Percentiles rank a stretch among this genome's conserved stretches.
Conservation (phyloP, 2,329 filamentous ascomycete species). For the Fusarium virguliforme region DNA sequence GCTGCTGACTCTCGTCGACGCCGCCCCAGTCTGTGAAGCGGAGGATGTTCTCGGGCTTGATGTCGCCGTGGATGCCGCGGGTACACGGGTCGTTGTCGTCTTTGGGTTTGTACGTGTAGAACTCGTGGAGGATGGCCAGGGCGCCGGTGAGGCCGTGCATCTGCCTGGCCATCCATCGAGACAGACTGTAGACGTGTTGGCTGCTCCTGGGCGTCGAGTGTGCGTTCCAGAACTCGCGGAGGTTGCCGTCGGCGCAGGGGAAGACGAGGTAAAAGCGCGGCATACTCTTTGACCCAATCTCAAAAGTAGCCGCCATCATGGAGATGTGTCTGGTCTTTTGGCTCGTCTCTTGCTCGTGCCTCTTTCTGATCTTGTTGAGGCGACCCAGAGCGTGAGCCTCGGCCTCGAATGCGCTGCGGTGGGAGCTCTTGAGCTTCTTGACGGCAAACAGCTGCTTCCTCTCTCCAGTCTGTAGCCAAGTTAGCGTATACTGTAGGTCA, state of each 20-base stretch:
- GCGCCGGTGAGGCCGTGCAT: background rate
- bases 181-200: background rate
- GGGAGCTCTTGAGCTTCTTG: conserved; percentile 1
- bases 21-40: conserved; percentile 18
- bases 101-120: background rate
- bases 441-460: conserved; percentile 1
- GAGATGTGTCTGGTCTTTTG: conserved; percentile 12
- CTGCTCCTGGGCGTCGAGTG: background rate
- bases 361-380: conserved; percentile 9
- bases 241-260: conserved; percentile 20
- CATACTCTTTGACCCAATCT: background rate
- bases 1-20: background rate
- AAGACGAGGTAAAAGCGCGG: conserved; percentile 23
- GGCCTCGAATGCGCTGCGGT: background rate
- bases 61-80: conserved; percentile 26
- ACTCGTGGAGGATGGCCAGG: background rate
- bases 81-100: conserved; percentile 12
- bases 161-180: conserved; percentile 1
- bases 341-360: background rate
- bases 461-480: background rate
- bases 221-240: conserved; percentile 14
- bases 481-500: background rate
- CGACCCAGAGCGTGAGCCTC: background rate
- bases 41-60: conserved; percentile 29
- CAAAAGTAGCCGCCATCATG: conserved; percentile 19